Base-by-base conservation (phyloP, 345 rosid species). In the Salix koriyanagi region DNA sequence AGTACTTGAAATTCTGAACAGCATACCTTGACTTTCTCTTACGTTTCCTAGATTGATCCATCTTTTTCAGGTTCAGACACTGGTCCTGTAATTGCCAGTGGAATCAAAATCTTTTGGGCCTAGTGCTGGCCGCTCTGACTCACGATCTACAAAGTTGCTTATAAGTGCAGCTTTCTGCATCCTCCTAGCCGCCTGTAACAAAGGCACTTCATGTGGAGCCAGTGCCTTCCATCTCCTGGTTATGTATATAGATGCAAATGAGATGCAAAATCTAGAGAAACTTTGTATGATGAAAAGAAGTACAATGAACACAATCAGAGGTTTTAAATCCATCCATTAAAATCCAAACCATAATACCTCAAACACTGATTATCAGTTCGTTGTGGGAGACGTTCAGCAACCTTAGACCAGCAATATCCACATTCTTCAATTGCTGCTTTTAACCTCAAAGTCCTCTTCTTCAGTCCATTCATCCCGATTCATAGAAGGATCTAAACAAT, bases 131-230 rank as follows among this genome's bases (percentile, higher is more conserved):
- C 98, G 93, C 76, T 93, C 96, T 15, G 88, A 79, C 77, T 92
- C 96, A 54, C 95, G 83, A 77, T 96, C 99, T 21, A 96, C 99
- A 82, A 93, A 96, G 86, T 96, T 96, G 67, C 92, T 69, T 56
- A 88, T 86, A 68, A 85, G 77, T 65, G 89, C 87, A 61, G 83
- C 81, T 76, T 78, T 90, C 44, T 81, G 89, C 28, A 84, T 77
- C 79, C 76, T 91, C 72, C 83, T 86, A 73, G 94, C 94, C 58
- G 83, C 91, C 79, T 80, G 86, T 69, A 91, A 77, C 80, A 88
- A 81, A 66, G 86, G 90, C 73, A 87, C 92, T 81, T 84, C 89
- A 54, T 92, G 75, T 41, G 96, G 98, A 86, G 83, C 84, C 83
- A 93, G 73, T 3, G 3, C 70, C 88, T 84, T 91, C 97, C 98